Percentiles rank a stretch among this genome's conserved stretches.
phyloP scores from a whole-genome alignment of 1,284 basidiomycete species.

The Heterobasidion irregulare region DNA sequence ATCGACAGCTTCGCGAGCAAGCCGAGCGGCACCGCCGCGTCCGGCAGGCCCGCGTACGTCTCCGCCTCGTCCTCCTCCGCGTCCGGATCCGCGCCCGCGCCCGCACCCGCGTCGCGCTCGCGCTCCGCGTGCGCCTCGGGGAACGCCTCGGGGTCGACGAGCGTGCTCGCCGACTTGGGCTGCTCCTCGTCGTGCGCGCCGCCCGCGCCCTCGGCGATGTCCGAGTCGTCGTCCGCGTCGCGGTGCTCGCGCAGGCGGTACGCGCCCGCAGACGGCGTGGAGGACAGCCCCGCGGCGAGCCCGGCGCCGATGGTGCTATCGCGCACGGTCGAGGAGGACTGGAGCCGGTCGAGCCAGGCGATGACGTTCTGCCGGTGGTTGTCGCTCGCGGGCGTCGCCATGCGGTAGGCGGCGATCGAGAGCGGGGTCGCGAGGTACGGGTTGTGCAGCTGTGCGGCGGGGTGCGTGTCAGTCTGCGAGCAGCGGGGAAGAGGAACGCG shows the following conservation, averaged over 20 bases:
- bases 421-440: slow-evolving; percentile 70
- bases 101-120: too few species aligned
- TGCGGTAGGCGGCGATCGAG: slow-evolving; percentile 65
- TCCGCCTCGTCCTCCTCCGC: slow-evolving; percentile 21
- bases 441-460: slow-evolving; percentile 52
- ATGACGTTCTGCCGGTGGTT: slow-evolving; percentile 56
- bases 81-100: too few species aligned
- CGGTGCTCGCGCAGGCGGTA: too few species aligned
- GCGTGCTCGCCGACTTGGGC: slow-evolving; percentile 9
- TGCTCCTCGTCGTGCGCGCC: slow-evolving; percentile 21
- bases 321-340: slow-evolving; percentile 29
- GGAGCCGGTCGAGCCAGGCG: slow-evolving; percentile 57
- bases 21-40: slow-evolving; percentile 63
- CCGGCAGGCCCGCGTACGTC: slow-evolving; percentile 46
- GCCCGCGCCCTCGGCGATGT: slow-evolving; percentile 11
- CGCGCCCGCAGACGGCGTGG: too few species aligned
- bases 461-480: slow-evolving; percentile 1
- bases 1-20: slow-evolving; percentile 65
- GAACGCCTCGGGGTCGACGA: slow-evolving; percentile 6
- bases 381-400: slow-evolving; percentile 67
- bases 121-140: too few species aligned
- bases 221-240: slow-evolving; percentile 10
- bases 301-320: slow-evolving; percentile 14
- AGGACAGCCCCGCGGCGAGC: too few species aligned
- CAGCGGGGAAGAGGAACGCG: not conserved